Conservation (phyloP, 805 yeast genomes). For the Kazachstania africana region DNA sequence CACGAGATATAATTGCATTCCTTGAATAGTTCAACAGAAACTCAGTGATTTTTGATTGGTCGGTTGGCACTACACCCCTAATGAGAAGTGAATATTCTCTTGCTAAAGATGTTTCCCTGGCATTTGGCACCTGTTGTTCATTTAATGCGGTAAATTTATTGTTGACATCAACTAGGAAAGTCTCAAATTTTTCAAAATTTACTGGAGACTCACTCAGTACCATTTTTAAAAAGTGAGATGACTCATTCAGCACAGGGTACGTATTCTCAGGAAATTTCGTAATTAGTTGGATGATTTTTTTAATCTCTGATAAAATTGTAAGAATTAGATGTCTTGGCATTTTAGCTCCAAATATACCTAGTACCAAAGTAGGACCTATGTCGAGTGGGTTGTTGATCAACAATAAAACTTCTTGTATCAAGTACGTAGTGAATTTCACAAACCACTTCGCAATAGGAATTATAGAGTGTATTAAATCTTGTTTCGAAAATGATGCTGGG, state of each 20-base stretch:
- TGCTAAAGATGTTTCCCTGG: conserved; percentile 3
- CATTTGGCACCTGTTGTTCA: conserved; percentile 19
- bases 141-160: conserved; percentile 18
- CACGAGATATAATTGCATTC: conserved; percentile 19
- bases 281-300: conserved; percentile 43
- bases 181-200: conserved; percentile 45
- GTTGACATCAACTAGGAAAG: conserved; percentile 48
- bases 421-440: conserved; percentile 59
- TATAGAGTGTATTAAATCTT: conserved; percentile 49
- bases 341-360: conserved; percentile 53
- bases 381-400: conserved; percentile 21
- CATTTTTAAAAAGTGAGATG: conserved; percentile 21
- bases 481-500: conserved; percentile 44
- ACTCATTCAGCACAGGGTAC: conserved; percentile 28
- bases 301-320: conserved; percentile 56
- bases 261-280: conserved; percentile 45
- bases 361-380: conserved; percentile 31
- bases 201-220: conserved; percentile 37
- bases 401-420: conserved; percentile 62
- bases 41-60: conserved; percentile 20
- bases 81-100: conserved; percentile 33
- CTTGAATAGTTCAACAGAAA: conserved; percentile 19
- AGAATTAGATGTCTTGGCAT: conserved; percentile 58
- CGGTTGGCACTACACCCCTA: conserved; percentile 51
- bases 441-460: conserved; percentile 84